Conservation (phyloP, 2,329 filamentous ascomycete species). For the Fusarium sp. region DNA sequence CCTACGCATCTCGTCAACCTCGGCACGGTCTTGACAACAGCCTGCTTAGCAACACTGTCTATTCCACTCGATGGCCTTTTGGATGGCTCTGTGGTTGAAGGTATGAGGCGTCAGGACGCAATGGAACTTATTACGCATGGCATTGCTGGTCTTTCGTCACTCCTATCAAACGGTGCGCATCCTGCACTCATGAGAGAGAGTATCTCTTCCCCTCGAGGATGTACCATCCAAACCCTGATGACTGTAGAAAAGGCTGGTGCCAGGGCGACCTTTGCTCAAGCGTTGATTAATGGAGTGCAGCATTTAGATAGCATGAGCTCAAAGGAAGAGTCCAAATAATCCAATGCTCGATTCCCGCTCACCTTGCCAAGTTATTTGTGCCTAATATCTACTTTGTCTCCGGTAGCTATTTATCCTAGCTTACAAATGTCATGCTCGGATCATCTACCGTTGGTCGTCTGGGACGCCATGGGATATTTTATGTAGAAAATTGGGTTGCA, state of each 20-base stretch:
- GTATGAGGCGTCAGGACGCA: not conserved
- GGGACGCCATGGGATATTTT: too few species aligned
- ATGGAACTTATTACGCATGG: not conserved
- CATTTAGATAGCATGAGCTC: not conserved
- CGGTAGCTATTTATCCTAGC: too few species aligned
- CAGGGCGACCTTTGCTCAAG: not conserved
- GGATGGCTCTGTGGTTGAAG: not conserved
- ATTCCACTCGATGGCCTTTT: not conserved
- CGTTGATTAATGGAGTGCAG: not conserved
- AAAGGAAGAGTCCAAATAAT: not conserved
- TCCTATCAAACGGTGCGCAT: not conserved
- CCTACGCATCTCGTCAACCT: not conserved
- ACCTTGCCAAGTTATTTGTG: too few species aligned
- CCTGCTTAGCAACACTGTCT: not conserved
- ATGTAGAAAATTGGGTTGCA: too few species aligned
- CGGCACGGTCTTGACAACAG: not conserved
- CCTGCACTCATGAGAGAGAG: not conserved
- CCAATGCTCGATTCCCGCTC: too few species aligned
- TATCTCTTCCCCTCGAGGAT: not conserved
- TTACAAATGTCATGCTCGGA: too few species aligned
- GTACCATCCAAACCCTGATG: not conserved
- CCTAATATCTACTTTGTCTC: too few species aligned
- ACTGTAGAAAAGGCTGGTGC: not conserved
- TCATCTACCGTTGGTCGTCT: too few species aligned
- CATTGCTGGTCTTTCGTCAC: not conserved